phyloP scores from a whole-genome alignment of 2,329 filamentous ascomycete genomes.

The Trichoderma endophyticum region DNA sequence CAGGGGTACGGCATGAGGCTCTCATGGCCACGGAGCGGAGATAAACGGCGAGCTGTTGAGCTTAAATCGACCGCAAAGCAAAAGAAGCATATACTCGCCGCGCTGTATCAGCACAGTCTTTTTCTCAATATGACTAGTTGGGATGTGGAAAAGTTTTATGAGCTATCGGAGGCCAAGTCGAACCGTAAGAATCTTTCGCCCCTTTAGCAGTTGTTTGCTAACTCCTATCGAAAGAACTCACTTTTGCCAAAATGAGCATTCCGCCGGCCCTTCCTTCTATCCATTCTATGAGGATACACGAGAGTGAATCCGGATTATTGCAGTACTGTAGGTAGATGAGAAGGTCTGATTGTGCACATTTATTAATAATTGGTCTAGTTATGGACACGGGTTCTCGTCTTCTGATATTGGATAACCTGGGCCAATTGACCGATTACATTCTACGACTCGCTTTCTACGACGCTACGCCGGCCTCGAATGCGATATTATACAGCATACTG shows the following conservation, averaged over 20 bases:
- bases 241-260: background rate
- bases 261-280: background rate
- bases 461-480: background rate
- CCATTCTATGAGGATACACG: background rate
- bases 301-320: background rate
- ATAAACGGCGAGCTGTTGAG: background rate
- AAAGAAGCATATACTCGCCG: background rate
- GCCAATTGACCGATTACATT: background rate
- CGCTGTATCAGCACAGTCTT: background rate
- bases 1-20: constrained; percentile 6
- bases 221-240: background rate
- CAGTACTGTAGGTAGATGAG: background rate
- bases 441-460: background rate
- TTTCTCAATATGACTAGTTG: background rate
- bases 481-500: background rate
- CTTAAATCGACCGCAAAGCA: background rate
- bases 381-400: background rate
- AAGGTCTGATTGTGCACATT: too few species aligned
- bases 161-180: background rate
- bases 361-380: background rate
- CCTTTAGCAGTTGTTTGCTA: background rate
- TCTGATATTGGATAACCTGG: background rate
- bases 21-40: constrained; percentile 1
- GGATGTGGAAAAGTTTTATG: background rate
- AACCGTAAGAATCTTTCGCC: background rate